Conservation (phyloP, 2,329 filamentous ascomycete species). For the Fusarium heterosporum region DNA sequence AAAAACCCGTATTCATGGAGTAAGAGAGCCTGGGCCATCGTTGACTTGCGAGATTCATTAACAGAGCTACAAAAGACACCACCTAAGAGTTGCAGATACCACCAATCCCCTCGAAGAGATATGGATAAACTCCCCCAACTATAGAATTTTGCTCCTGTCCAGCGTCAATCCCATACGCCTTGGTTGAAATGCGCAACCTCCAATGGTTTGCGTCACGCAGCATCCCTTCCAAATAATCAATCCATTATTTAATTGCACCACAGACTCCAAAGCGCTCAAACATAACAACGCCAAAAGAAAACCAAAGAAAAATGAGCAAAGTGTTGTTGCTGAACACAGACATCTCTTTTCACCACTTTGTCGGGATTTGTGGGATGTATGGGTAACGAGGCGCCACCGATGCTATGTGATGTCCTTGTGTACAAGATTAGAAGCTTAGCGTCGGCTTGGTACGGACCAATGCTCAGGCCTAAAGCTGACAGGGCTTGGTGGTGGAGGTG, state of each 20-base stretch:
- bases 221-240: conserved; percentile 12
- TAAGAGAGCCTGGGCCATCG: conserved; percentile 9
- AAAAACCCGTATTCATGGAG: conserved; percentile 8
- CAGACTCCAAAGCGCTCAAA: conserved; percentile 41
- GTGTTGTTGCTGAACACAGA: neutral
- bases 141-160: conserved; percentile 27
- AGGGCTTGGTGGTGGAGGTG: conserved; percentile 72
- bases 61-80: conserved; percentile 1
- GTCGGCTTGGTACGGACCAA: conserved; percentile 58
- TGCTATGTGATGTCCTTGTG: conserved; percentile 22
- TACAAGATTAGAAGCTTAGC: conserved; percentile 39
- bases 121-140: conserved; percentile 6
- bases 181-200: conserved; percentile 21
- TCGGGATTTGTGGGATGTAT: conserved; percentile 11
- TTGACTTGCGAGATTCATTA: conserved; percentile 5
- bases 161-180: conserved; percentile 36
- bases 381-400: conserved; percentile 20
- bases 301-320: neutral
- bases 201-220: conserved; percentile 21
- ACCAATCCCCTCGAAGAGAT: conserved; percentile 13
- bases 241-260: conserved; percentile 32
- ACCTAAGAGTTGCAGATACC: neutral
- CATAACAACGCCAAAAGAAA: conserved; percentile 30
- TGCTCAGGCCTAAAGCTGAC: conserved; percentile 70
- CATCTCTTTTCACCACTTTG: conserved; percentile 5